Evolutionary conservation across 371 early-diverging fungal genomes (phyloP), one percentile per base, ranked within the genome.

Genomic region (Cokeromyces recurvatus): DNA sequence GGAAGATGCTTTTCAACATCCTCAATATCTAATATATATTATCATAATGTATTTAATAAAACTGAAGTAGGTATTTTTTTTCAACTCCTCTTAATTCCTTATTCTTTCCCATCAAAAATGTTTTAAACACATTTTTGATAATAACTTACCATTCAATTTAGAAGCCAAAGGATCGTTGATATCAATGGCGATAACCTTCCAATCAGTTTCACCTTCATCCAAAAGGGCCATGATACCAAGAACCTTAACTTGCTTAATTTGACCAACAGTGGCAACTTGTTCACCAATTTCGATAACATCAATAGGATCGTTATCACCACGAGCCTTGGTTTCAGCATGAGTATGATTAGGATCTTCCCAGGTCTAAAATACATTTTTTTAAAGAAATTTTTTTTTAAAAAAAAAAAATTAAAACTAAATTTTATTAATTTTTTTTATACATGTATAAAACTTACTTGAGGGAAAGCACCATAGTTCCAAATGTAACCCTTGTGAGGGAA

Each of bases 161-260:
- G 81, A 50, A 5, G 94, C 95, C 46, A 91, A 70, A 19, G 90
- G 89, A 71, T 98, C 98, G 54, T 83, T 87, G 56, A 85, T 71
- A 67, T 95, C 95, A 56, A 98, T 94, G 50, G 82, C 91, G 48
- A 98, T 74, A 36, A 98, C 71, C 78, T 98, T 98, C 97, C 97
- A 98, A 80, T 98, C 98, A 42, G 96, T 95, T 74, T 98, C 98
- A 46, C 91, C 93, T 68, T 94, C 93, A 68, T 98, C 98, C 45
- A 98, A 74, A 44, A 98, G 74, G 36, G 94, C 98, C 82, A 98
- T 81, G 51, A 89, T 83, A 44, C 98, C 98, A 15, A 98, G 79
- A 14, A 93, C 81, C 77, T 97, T 98, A 53, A 92, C 97, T 79
- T 94, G 90, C 79, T 96, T 96, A 55, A 97, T 88, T 74, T 97